These are phyloP conservation scores for Penicillium lividum DNA, from an alignment of 495 filamentous ascomycete species.

Conservation along the genomic window DNA sequence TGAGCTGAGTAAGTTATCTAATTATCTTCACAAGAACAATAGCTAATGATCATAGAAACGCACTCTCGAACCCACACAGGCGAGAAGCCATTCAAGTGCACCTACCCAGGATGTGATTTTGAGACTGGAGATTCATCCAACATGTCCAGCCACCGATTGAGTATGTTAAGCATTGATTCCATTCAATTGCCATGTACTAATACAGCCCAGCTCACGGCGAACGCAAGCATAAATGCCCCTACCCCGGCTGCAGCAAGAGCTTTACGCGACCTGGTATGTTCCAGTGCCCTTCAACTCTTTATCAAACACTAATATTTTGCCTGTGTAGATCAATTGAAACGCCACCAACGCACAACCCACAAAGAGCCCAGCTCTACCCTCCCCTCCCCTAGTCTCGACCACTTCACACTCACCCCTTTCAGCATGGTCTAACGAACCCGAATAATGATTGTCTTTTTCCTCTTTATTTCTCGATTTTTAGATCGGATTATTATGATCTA, in stretches of 20 bases:
- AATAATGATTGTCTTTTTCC: not conserved
- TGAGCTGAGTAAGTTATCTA: conserved; percentile 43
- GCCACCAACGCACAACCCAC: conserved; percentile 46
- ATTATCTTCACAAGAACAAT: not conserved
- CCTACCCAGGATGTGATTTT: conserved; percentile 49
- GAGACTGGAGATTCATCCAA: conserved; percentile 52
- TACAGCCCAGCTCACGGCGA: conserved; percentile 40
- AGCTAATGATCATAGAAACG: conserved; percentile 41
- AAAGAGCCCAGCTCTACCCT: conserved; percentile 30
- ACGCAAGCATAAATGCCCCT: conserved; percentile 47
- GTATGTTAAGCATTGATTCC: conserved; percentile 24
- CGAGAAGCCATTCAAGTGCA: conserved; percentile 54
- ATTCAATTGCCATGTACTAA: conserved; percentile 15
- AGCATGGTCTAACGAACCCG: conserved; percentile 20
- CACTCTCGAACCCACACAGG: conserved; percentile 54
- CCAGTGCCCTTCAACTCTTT: not conserved
- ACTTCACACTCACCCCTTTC: conserved; percentile 31
- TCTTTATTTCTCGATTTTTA: not conserved
- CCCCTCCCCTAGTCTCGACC: conserved; percentile 31
- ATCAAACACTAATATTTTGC: conserved; percentile 8
- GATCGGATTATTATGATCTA: not conserved
- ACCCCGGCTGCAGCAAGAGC: conserved; percentile 47
- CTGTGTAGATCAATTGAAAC: conserved; percentile 46
- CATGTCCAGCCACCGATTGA: conserved; percentile 51
- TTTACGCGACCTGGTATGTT: conserved; percentile 49